A percentile compares a stretch with the other conserved stretches of the same genome.
phyloP scores from a whole-genome alignment of 2,329 filamentous ascomycete genomes.

The Alternaria novae-zelandiae region DNA sequence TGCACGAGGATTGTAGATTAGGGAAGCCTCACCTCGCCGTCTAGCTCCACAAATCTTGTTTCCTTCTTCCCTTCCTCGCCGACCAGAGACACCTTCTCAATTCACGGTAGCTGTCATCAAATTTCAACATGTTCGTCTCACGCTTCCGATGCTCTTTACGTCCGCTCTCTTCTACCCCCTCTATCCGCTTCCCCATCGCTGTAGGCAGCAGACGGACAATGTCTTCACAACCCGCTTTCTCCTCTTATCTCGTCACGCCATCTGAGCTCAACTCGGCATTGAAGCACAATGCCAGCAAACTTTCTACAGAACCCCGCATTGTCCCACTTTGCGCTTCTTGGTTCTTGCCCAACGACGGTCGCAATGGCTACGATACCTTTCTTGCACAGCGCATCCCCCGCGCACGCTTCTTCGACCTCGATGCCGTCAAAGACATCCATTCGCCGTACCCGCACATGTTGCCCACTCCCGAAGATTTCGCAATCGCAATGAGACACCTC shows the following conservation, averaged over 20 bases:
- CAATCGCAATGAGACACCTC: conserved; percentile 84
- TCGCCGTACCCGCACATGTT: conserved; percentile 98
- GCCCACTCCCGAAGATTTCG: conserved; percentile 79
- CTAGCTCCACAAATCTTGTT: conserved; percentile 10
- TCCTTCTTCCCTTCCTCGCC: conserved; percentile 7
- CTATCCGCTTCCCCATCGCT: conserved; percentile 15
- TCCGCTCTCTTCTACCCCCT: conserved; percentile 23
- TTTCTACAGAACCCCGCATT: conserved; percentile 81
- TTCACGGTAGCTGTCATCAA: conserved; percentile 15
- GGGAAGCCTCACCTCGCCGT: conserved; percentile 25
- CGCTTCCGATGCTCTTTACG: conserved; percentile 35
- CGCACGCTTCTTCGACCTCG: conserved; percentile 94
- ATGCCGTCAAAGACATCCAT: conserved; percentile 84
- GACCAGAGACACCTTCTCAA: not conserved
- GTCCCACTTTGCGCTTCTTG: conserved; percentile 91
- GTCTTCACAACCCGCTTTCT: conserved; percentile 58
- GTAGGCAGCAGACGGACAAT: conserved; percentile 30
- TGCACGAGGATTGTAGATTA: conserved; percentile 23
- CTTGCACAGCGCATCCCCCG: conserved; percentile 82
- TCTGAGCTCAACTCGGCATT: conserved; percentile 81
- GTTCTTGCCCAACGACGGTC: conserved; percentile 93
- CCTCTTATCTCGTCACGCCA: conserved; percentile 85
- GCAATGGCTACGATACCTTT: conserved; percentile 82
- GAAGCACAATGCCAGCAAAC: conserved; percentile 79
- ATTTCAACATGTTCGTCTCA: conserved; percentile 39